Conservation (phyloP, 2,329 filamentous ascomycete species). For the Coniochaeta sp. region DNA sequence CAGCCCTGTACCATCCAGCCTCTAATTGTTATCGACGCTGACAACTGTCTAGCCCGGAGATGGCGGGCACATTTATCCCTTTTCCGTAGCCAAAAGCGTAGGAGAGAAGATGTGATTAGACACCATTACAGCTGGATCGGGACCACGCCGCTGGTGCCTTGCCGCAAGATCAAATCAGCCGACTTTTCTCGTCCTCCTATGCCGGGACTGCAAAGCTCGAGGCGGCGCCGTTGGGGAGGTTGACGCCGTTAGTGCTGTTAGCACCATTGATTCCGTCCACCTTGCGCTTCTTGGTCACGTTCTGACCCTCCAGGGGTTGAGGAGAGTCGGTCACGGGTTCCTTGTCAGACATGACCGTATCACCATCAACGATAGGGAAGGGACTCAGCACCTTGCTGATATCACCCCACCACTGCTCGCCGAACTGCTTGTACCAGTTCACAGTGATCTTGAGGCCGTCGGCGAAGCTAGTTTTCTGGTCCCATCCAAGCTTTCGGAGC, state of each 20-base stretch:
- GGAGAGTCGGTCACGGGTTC: conserved; percentile 25
- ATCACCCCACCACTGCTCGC: conserved; percentile 65
- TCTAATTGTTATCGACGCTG: neutral
- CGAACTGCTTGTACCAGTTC: conserved; percentile 61
- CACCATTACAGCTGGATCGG: neutral
- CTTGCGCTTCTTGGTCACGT: conserved; percentile 13
- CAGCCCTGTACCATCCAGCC: neutral
- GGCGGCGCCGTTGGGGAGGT: neutral
- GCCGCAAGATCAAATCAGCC: neutral
- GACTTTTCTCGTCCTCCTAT: neutral
- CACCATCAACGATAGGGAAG: conserved; percentile 53
- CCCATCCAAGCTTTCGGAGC: conserved; percentile 60
- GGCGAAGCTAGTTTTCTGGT: conserved; percentile 56
- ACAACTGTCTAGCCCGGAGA: neutral
- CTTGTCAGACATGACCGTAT: conserved; percentile 46
- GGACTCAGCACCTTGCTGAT: conserved; percentile 62
- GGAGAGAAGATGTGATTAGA: neutral
- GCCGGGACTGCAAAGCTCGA: neutral
- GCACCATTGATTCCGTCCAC: conserved; percentile 7
- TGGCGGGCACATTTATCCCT: neutral
- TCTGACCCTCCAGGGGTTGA: conserved; percentile 7
- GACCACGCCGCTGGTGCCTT: neutral
- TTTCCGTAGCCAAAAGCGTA: neutral
- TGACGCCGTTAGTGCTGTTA: conserved; percentile 1
- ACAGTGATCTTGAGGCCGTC: conserved; percentile 58